These are phyloP conservation scores for Saturnispora quitensis DNA, from an alignment of 805 yeast genomes.

Conservation along the genomic window DNA sequence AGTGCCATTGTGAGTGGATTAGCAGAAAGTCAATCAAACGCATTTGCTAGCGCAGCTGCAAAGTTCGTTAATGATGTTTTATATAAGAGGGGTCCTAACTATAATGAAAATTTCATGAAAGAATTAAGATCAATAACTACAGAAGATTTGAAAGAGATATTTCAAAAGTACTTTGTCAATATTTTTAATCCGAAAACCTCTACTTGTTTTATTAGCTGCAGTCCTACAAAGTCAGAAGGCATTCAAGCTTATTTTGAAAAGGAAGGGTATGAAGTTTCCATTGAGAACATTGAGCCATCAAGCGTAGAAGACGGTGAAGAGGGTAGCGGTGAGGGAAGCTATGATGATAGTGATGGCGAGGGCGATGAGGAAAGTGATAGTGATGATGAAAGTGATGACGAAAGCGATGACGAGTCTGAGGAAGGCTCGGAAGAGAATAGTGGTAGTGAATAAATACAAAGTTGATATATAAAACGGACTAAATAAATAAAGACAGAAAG, in stretches of 20 bases:
- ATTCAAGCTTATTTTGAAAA: constrained; percentile 38
- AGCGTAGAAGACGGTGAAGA: constrained; percentile 21
- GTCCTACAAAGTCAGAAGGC: constrained; percentile 49
- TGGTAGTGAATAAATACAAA: not conserved
- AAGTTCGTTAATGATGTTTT: constrained; percentile 61
- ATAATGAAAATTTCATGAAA: constrained; percentile 42
- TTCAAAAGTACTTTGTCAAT: constrained; percentile 53
- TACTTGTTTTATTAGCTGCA: constrained; percentile 60
- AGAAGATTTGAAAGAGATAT: constrained; percentile 40
- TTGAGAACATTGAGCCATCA: constrained; percentile 43
- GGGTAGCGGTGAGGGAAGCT: constrained; percentile 20
- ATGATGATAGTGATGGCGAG: constrained; percentile 9
- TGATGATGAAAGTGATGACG: not conserved
- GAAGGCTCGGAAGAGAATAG: not conserved
- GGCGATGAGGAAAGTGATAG: constrained; percentile 6
- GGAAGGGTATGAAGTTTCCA: constrained; percentile 49
- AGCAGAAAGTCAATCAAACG: constrained; percentile 61
- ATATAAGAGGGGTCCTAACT: constrained; percentile 63
- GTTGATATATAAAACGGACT: not conserved
- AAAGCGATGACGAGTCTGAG: not conserved
- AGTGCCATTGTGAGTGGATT: constrained; percentile 65
- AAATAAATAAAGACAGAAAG: not conserved
- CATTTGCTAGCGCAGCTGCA: constrained; percentile 52
- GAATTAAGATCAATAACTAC: constrained; percentile 43
- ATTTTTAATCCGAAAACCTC: constrained; percentile 52